Evolutionary conservation across 257 asterid species (phyloP).

Genomic region (Ocimum tenuiflorum): DNA sequence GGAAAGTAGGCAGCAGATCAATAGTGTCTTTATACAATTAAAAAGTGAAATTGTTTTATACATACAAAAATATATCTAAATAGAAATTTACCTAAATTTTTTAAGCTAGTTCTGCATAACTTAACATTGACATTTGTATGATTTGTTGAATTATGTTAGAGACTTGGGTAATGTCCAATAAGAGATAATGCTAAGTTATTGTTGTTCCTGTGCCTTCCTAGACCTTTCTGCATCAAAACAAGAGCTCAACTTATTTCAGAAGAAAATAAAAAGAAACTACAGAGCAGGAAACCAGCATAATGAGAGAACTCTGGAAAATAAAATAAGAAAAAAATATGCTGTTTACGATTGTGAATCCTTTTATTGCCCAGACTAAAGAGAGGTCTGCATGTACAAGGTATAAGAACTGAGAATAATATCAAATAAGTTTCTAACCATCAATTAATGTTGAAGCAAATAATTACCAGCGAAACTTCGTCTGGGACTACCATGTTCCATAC

Average conservation of each 20-base stretch:
- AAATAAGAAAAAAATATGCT: neutral
- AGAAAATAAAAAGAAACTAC: conserved; percentile 2
- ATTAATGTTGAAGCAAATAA: conserved; percentile 25
- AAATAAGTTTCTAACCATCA: neutral
- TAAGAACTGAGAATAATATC: conserved; percentile 1
- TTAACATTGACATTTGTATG: neutral
- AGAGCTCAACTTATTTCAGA: conserved; percentile 1
- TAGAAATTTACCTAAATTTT: neutral
- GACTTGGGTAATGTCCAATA: neutral
- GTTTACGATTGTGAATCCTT: neutral
- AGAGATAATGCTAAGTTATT: neutral
- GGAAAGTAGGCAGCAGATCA: neutral
- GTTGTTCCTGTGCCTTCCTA: conserved; percentile 1
- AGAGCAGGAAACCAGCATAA: neutral
- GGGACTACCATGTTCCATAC: conserved; percentile 72
- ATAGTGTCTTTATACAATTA: neutral
- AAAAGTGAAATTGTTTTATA: neutral
- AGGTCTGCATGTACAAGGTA: neutral
- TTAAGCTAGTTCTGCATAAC: neutral
- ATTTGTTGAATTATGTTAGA: neutral
- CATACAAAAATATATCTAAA: neutral
- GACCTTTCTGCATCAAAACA: conserved; percentile 9
- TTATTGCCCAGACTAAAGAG: neutral
- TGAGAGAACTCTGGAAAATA: neutral
- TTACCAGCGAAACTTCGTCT: conserved; percentile 64